These are phyloP conservation scores for Lumnitzera racemosa DNA, from an alignment of 345 rosid genomes.

Conservation along the genomic window DNA sequence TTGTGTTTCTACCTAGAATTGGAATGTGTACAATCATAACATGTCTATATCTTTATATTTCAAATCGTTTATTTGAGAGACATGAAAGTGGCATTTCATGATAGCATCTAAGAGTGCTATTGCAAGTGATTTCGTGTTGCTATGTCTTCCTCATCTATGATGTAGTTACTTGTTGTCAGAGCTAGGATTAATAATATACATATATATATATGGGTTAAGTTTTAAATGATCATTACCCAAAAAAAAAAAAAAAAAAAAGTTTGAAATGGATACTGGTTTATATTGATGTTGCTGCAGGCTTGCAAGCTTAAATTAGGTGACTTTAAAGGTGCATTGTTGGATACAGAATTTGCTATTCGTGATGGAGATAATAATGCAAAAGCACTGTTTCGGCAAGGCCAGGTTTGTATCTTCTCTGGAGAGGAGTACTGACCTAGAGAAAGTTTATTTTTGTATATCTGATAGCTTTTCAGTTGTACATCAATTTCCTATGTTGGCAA, in stretches of 20 bases:
- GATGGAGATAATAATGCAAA: conserved; percentile 79
- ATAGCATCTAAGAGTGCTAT: too few relatives aligned
- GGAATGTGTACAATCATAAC: too few relatives aligned
- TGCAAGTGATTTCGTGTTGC: too few relatives aligned
- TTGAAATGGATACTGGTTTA: not conserved
- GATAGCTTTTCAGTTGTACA: not conserved
- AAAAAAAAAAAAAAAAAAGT: not conserved
- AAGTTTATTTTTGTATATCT: too few relatives aligned
- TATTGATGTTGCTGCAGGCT: not conserved
- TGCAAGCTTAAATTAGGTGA: conserved; percentile 3
- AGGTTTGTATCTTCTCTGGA: conserved; percentile 38
- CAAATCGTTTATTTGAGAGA: too few relatives aligned
- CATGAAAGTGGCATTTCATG: too few relatives aligned
- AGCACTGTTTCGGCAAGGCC: conserved; percentile 96
- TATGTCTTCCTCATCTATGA: not conserved
- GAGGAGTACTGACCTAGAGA: too few relatives aligned
- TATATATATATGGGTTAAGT: too few relatives aligned
- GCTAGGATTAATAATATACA: not conserved
- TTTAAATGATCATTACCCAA: not conserved
- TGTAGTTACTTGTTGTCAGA: not conserved
- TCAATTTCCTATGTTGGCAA: not conserved
- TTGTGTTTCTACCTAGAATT: too few relatives aligned
- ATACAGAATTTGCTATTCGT: conserved; percentile 56
- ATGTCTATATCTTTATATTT: too few relatives aligned
- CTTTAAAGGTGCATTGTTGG: conserved; percentile 3